These are phyloP conservation scores for Ogataea minuta DNA, from an alignment of 805 yeast genomes.

Conservation along the genomic window DNA sequence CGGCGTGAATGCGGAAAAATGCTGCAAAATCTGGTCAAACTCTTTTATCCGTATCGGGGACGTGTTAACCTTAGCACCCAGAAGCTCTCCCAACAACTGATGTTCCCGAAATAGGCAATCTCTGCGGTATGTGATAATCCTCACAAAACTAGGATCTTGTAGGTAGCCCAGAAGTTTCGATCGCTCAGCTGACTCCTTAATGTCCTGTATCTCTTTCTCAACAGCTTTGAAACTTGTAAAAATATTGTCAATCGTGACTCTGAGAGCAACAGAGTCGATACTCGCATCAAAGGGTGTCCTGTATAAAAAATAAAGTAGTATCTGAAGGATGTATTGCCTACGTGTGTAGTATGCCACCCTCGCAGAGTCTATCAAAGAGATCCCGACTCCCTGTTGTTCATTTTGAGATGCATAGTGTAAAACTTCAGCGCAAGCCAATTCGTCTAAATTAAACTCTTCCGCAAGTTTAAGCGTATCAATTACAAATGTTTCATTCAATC, in stretches of 20 bases:
- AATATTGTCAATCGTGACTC: conserved; percentile 36
- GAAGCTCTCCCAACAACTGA: conserved; percentile 66
- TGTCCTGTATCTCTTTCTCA: conserved; percentile 52
- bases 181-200: conserved; percentile 52
- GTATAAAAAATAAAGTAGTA: conserved; percentile 44
- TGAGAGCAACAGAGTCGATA: conserved; percentile 2
- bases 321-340: conserved; percentile 70
- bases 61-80: conserved; percentile 39
- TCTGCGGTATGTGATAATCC: conserved; percentile 55
- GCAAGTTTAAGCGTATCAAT: conserved; percentile 55
- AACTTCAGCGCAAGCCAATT: conserved; percentile 68
- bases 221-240: conserved; percentile 56
- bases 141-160: conserved; percentile 42
- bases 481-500: conserved; percentile 64
- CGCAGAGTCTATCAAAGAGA: conserved; percentile 56
- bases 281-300: conserved; percentile 13
- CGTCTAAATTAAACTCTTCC: conserved; percentile 73
- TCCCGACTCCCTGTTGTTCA: conserved; percentile 41
- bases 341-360: conserved; percentile 66
- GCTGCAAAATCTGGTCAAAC: conserved; percentile 42
- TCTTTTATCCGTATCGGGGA: conserved; percentile 21
- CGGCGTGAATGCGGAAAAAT: conserved; percentile 47
- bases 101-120: conserved; percentile 64
- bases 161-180: conserved; percentile 53
- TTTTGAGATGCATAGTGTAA: conserved; percentile 46